These are phyloP conservation scores for Phaeotremella skinneri DNA, from an alignment of 768 basidiomycete species.

Conservation along the genomic window DNA sequence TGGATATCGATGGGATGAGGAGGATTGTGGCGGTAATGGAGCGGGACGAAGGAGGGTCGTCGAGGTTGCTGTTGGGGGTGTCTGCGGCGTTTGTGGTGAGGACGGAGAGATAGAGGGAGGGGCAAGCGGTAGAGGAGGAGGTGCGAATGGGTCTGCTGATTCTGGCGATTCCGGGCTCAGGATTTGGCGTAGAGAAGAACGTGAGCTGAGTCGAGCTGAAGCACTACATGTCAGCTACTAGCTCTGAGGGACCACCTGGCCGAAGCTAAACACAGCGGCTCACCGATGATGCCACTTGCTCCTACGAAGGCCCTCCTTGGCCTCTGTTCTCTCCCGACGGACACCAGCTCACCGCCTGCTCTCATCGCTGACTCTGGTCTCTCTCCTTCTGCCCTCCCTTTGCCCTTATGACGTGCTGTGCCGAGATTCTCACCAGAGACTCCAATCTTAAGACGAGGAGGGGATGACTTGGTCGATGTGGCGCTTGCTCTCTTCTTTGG, in stretches of 20 bases:
- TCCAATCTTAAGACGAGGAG: no score
- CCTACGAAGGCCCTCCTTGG: slow-evolving; percentile 25
- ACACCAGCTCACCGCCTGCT: not conserved
- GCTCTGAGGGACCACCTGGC: not conserved
- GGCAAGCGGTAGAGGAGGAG: slow-evolving; percentile 7
- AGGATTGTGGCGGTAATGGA: slow-evolving; percentile 20
- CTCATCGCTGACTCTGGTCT: slow-evolving; percentile 2
- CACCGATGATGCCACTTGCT: slow-evolving; percentile 28
- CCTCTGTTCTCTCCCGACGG: slow-evolving; percentile 24
- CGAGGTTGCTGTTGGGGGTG: slow-evolving; percentile 11
- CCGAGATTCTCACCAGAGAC: no score
- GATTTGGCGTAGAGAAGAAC: slow-evolving; percentile 21
- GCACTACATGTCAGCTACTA: no score
- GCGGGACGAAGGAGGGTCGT: slow-evolving; percentile 20
- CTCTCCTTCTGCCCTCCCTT: slow-evolving; percentile 8
- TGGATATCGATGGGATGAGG: slow-evolving; percentile 5
- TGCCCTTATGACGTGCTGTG: slow-evolving; percentile 12
- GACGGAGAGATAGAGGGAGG: not conserved
- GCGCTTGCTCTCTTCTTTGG: slow-evolving; percentile 5
- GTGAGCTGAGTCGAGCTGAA: slow-evolving; percentile 22
- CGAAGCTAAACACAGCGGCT: slow-evolving; percentile 5
- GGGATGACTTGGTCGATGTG: no score
- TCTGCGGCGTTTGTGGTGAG: slow-evolving; percentile 6
- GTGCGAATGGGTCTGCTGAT: not conserved
- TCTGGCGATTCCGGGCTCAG: slow-evolving; percentile 3